A percentile compares a stretch with the other conserved stretches of the same genome.
Evolutionary conservation across 371 early-diverging fungal species (phyloP).

Genomic region (Sporodiniella umbellata): DNA sequence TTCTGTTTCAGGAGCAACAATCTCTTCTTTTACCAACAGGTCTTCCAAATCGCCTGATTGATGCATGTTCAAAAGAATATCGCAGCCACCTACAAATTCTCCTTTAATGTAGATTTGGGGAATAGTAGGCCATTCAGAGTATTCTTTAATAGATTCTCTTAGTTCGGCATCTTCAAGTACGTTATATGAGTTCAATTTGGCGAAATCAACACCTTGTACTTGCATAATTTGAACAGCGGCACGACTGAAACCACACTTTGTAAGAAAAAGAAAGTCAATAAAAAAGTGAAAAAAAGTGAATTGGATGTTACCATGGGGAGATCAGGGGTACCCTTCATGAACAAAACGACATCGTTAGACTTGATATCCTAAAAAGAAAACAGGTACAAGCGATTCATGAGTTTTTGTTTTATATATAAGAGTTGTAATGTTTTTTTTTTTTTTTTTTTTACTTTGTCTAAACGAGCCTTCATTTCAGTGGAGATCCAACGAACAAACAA

Average conservation of each 20-base stretch:
- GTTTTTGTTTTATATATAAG: neutral
- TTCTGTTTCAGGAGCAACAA: slow-evolving; percentile 50
- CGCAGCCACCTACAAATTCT: slow-evolving; percentile 97
- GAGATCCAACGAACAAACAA: slow-evolving; percentile 78
- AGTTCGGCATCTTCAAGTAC: slow-evolving; percentile 89
- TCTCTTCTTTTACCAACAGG: slow-evolving; percentile 76
- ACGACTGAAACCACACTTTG: slow-evolving; percentile 94
- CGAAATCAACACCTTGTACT: slow-evolving; percentile 77
- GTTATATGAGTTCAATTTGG: slow-evolving; percentile 75
- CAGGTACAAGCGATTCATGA: too few species aligned
- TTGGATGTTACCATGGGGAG: slow-evolving; percentile 67
- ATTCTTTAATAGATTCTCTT: slow-evolving; percentile 92
- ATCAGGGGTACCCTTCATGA: slow-evolving; percentile 96
- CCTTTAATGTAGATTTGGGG: slow-evolving; percentile 98
- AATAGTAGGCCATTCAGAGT: slow-evolving; percentile 96
- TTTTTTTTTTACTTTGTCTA: slow-evolving; percentile 48
- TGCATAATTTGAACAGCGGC: slow-evolving; percentile 89
- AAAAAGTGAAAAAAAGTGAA: neutral
- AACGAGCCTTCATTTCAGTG: slow-evolving; percentile 62
- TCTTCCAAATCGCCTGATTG: slow-evolving; percentile 88
- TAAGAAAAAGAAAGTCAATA: neutral
- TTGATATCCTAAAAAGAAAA: slow-evolving; percentile 56
- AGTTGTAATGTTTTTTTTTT: neutral
- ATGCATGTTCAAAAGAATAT: slow-evolving; percentile 92
- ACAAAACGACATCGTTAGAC: slow-evolving; percentile 73